Base-by-base conservation (phyloP, 2,329 filamentous ascomycete species). In the Diaporthe vexans region DNA sequence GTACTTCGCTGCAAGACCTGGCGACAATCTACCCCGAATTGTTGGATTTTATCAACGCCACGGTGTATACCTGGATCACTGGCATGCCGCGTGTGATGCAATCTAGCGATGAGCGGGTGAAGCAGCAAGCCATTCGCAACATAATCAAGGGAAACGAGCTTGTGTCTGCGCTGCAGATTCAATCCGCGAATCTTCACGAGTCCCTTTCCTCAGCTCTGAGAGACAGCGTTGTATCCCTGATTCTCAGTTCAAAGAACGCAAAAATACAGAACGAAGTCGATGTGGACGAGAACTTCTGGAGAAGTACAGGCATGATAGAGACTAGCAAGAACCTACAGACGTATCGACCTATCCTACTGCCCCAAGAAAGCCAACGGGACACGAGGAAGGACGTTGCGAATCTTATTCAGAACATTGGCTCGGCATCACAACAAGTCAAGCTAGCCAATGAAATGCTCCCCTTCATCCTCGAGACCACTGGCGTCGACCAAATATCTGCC, bases 61-160 rank as follows among this genome's bases (percentile, higher is more conserved):
- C 90, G 0, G 87, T 97, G 0, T 94, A 96, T 81, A 92, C 91
- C 70, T 98, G 95, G 95, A 89, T 95, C 33, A 90, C 91, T 3
- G 92, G 94, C 54, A 88, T 99, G 24, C 93, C 96, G 7, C 90
- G 95, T 21, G 84, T 94, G 19, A 95, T 98, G 91, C 94, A 96
- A 81, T 91, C 92, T 11, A 93, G 92, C 77, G 95, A 98, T 78
- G 95, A 98, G 78, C 87, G 88, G n/a, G 86, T 89, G 37, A 97
- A 97, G 81, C 88, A 91, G 76, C 88, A 89, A 72, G 91, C 92
- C 2, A 89, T 98, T 35, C 88, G 89, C 37, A 94, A 96, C 76
- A 88, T 99, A n/a, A 90, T 93, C 19, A 93, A 92, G 63, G 92
- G 94, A 0, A 91, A 94, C 70, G 87, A 90, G 40, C 82, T 96